Percentiles rank a stretch among this genome's conserved stretches.
Evolutionary conservation across 441 rosid genomes (phyloP).

Genomic region (Croton laevigatus): DNA sequence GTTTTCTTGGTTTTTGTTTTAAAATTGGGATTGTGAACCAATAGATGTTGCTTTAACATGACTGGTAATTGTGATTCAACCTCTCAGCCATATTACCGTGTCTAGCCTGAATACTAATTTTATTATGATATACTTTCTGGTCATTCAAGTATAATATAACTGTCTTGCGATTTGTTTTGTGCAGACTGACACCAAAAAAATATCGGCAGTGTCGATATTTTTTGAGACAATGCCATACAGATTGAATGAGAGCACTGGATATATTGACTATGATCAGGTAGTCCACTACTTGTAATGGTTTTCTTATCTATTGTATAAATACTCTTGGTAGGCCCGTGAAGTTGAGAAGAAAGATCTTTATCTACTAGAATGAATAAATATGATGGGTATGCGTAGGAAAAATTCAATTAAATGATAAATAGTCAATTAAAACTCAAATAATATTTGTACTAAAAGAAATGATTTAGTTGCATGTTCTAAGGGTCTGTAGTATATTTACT

Average conservation of each 20-base stretch:
- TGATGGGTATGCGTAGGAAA: not conserved
- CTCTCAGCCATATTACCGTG: not conserved
- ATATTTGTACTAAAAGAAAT: not conserved
- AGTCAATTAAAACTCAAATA: not conserved
- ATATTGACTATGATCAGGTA: conserved; percentile 94
- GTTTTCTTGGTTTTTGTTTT: not conserved
- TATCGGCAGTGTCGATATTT: conserved; percentile 95
- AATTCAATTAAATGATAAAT: not conserved
- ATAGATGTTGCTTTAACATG: not conserved
- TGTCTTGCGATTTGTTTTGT: conserved; percentile 13
- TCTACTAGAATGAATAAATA: not conserved
- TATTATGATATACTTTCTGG: not conserved
- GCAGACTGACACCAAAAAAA: conserved; percentile 95
- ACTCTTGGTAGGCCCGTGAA: not conserved
- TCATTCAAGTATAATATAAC: not conserved
- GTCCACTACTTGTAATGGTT: conserved; percentile 2
- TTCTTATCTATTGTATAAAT: not conserved
- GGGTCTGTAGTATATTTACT: no score
- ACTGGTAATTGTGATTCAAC: not conserved
- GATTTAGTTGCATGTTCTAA: not conserved
- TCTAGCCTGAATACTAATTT: not conserved
- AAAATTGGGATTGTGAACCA: not conserved
- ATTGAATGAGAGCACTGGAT: conserved; percentile 86
- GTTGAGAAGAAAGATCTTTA: not conserved
- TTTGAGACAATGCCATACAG: conserved; percentile 97